Evolutionary conservation across 2,329 filamentous ascomycete genomes (phyloP), one percentile per base, ranked within the genome.

Genomic region (Gliomastix tumulicola): DNA sequence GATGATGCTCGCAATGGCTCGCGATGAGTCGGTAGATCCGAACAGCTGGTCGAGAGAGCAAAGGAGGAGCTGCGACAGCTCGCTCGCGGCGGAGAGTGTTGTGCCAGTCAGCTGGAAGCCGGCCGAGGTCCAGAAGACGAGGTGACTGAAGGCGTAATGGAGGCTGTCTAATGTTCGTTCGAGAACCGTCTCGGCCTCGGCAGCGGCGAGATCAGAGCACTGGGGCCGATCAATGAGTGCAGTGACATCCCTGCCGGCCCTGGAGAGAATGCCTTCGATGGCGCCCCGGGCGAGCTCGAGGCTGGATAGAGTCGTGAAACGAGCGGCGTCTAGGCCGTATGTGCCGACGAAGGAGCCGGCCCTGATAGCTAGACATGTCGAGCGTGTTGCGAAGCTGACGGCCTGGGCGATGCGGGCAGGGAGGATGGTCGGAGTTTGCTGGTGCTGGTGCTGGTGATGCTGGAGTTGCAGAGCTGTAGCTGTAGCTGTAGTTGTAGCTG

Each of bases 11-110:
- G 78, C 76, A 40, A 83, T 79, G 10, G 79, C 79, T 28, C 78
- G 63, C 3, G 79, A 82, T 3, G 78, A 81, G 51, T 84, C 79
- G n/a, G 79, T 83, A 3, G 76, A 79, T 12, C 79, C 79, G 20
- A 83, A 73, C 27, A 82, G 71, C 43, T 78, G 73, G 49, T 84
- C 79, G 17, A 84, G 59, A 1, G 73, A 71, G 4, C 69, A 69
- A 8, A 83, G 59, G 1, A 79, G 56, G 21, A 79, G 57, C 41
- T 79, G 74, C 0, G 76, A 76, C 6, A 75, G 53, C 35, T 78
- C 69, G 7, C 74, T 76, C 6, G 66, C 68, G 12, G 69, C 64
- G 15, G 68, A 69, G 13, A 79, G 55, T 5, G 74, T 69, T 2
- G 74, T 69, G 9, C 67, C 66, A 2, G 75, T 77, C 9, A 80